Conservation (phyloP, 768 basidiomycete genomes). For the Cystoderma amianthinum region DNA sequence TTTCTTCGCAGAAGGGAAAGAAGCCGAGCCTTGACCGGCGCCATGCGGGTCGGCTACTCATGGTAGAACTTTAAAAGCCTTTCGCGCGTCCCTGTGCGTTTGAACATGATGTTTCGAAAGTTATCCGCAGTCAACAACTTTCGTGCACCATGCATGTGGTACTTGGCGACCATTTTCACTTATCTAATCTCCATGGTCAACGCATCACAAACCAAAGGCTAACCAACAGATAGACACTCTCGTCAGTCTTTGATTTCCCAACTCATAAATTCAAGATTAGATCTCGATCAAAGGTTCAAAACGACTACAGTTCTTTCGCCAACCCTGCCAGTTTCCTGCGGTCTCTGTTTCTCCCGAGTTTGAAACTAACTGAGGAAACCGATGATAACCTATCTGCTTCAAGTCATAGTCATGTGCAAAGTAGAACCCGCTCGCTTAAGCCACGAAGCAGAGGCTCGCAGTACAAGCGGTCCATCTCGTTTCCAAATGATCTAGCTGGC, state of each 20-base stretch:
- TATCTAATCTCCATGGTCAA: conserved; percentile 10
- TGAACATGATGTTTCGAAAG: too few relatives aligned
- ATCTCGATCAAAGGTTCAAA: conserved; percentile 9
- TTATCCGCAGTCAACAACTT: too few relatives aligned
- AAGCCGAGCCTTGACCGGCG: too few relatives aligned
- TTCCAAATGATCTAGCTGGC: conserved; percentile 21
- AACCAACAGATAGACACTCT: conserved; percentile 41
- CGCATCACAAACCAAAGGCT: conserved; percentile 8
- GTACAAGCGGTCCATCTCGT: conserved; percentile 26
- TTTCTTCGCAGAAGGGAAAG: too few relatives aligned
- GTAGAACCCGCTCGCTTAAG: conserved; percentile 1
- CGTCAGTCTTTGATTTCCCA: conserved; percentile 49
- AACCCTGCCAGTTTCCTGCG: conserved; percentile 12
- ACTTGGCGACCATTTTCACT: too few relatives aligned
- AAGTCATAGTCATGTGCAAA: conserved; percentile 3
- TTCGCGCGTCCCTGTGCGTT: neutral
- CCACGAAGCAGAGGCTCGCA: conserved; percentile 6
- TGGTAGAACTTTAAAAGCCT: neutral
- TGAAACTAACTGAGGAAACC: conserved; percentile 5
- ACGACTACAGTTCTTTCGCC: neutral
- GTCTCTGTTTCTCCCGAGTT: conserved; percentile 18
- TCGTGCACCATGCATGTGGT: too few relatives aligned
- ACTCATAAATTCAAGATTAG: conserved; percentile 52
- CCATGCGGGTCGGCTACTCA: too few relatives aligned
- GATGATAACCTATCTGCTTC: conserved; percentile 3